Evolutionary conservation across 192 early-diverging fungal genomes (phyloP), one percentile per base, ranked within the genome.

Genomic region (Dispira parvispora): DNA sequence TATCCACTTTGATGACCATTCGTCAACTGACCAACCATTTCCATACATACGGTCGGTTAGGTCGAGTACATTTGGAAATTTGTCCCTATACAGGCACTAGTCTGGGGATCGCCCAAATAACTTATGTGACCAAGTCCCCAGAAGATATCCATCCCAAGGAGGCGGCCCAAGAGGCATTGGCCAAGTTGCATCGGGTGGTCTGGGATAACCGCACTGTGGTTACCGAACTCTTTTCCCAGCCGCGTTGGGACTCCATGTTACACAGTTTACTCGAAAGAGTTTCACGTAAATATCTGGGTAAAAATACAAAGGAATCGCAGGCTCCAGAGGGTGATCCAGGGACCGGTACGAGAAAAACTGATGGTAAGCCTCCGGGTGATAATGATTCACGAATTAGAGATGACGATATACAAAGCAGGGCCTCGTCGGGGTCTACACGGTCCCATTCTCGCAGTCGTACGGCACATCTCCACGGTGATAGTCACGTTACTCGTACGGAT

Each of bases 1-100:
- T 77, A 68, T 67, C 72, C 0, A 72, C 72, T 9, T 68, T 74
- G 44, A 67, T 71, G 26, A 77, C 75, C 11, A 8, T 62, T 11
- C 69, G 71, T 49, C 66, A 72, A 45, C 63, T 77, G 49, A 65
- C 68, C 5, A 47, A 67, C 11, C 73, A 72, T 50, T 74, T 74
- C 67, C 52, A 62, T 43, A 38, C 57, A 16, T 77, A 68, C 52
- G 75, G 75, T 8, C 68, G 68, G 8, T 67, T 77, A 32, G 65
- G 66, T 38, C 45, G 61, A 5, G 61, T 77, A 9, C 66, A 68
- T 21, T 62, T 77, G 27, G 75, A 62, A 2, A 69, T 69, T 45
- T 73, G 72, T 45, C 73, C 68, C 26, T 67, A 68, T 12, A 78
- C 76, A 6, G 76, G 76, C 14, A 67, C 69, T 64, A 74, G 76